Evolutionary conservation across 208 protist species (phyloP), one percentile per base, ranked within the genome.

Genomic region (Acanthamoeba culbertsoni): DNA sequence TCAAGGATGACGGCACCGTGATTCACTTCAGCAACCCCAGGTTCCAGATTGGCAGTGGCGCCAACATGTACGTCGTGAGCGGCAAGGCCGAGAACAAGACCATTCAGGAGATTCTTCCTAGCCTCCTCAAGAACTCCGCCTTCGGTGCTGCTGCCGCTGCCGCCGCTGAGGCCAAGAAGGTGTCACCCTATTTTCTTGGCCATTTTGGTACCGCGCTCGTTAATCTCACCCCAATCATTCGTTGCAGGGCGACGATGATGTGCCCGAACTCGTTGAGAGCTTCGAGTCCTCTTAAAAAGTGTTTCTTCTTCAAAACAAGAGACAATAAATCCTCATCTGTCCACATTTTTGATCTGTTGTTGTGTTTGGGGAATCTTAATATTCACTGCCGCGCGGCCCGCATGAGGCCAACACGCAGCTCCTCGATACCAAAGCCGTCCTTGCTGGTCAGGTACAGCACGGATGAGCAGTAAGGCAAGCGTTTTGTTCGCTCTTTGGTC

Each of bases 1-100:
- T 99, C 97, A 98, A 98, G 96, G 96, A 98, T 88, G 98, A 99
- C 94, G 98, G 98, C 84, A 98, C 96, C 55, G 97, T 98, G 86
- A 97, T 99, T 84, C 98, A 98, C 97, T 99, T 99, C 97, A 95
- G 95, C 71, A 99, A 99, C 96, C 99, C 99, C 86, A 99, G 98
- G 93, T 98, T 99, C 65, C 98, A 99, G 96, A 98, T 98, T 65
- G 98, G 97, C 86, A 98, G 99, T 96, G 98, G 98, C 89, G 97
- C 97, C 62, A 98, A 99, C 95, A 99, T 98, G 95, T 99, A 99
- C 94, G 98, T 99, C 45, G 97, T 99, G 77, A 98, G 96, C 53
- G 99, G 99, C 65, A 95, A 97, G 26, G 73, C 96, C 26, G 95
- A 98, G 95, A 94, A 59, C 55, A 98, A 98, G 96, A 94, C 62